Percentiles rank a stretch among this genome's conserved stretches.
These are phyloP conservation scores for Amphichorda felina DNA, from an alignment of 2,329 filamentous ascomycete genomes.

Conservation along the genomic window DNA sequence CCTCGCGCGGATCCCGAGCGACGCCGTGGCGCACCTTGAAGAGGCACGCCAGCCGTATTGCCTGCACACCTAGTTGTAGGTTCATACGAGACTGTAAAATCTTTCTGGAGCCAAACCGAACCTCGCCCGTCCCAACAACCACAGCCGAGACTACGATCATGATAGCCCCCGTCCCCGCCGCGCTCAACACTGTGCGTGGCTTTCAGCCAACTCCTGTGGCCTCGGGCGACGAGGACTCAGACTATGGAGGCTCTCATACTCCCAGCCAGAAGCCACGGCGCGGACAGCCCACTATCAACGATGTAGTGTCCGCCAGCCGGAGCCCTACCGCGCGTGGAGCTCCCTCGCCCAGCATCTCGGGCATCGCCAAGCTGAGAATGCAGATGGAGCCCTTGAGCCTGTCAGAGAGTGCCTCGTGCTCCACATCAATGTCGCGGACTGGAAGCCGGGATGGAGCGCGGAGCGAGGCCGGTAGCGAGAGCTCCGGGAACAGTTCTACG, in stretches of 20 bases:
- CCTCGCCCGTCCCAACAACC: too few relatives aligned
- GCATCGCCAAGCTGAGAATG: slow-evolving; percentile 72
- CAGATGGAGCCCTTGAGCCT: slow-evolving; percentile 72
- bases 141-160: slow-evolving; percentile 14
- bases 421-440: slow-evolving; percentile 42
- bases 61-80: neutral
- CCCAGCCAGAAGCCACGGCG: slow-evolving; percentile 24
- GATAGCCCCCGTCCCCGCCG: slow-evolving; percentile 36
- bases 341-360: slow-evolving; percentile 47
- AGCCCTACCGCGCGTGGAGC: slow-evolving; percentile 45
- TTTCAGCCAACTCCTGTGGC: slow-evolving; percentile 41
- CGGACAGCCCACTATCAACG: slow-evolving; percentile 32
- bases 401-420: slow-evolving; percentile 41
- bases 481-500: slow-evolving; percentile 56
- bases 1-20: slow-evolving; percentile 46
- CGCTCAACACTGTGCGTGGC: slow-evolving; percentile 43
- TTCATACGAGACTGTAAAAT: neutral
- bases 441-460: slow-evolving; percentile 43
- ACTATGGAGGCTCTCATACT: slow-evolving; percentile 27
- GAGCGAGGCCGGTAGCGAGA: slow-evolving; percentile 40
- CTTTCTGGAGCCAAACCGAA: too few relatives aligned
- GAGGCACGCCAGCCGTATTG: neutral
- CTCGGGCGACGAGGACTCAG: slow-evolving; percentile 47
- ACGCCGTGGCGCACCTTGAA: slow-evolving; percentile 40
- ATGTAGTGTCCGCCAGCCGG: slow-evolving; percentile 51